Base-by-base conservation (phyloP, 1,284 basidiomycete species). In the Phylloboletellus chloephorus region DNA sequence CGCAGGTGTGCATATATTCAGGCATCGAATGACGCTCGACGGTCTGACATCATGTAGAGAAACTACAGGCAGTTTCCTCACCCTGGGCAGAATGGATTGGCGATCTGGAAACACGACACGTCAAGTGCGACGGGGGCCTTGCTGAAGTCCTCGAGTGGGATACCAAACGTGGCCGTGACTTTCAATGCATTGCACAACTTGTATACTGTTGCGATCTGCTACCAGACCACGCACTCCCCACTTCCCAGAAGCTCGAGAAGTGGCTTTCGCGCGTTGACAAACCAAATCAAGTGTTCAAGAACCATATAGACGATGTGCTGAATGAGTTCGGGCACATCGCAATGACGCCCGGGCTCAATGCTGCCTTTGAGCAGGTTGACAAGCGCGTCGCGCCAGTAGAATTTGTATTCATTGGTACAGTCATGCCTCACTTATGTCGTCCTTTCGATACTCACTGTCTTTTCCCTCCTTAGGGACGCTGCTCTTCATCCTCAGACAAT, bases 341-440 rank as follows among this genome's bases (percentile, higher is more conserved):
- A 1, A 51, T 51, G 15, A 55, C 67, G 11, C 25, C 51, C 0
- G 42, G 47, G 5, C 58, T 72, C 20, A 71, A 70, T 28, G 39
- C 51, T 15, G 72, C 63, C 1, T 80, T 85, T 51, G 64, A 51
- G 17, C 63, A 68, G 16, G 71, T 82, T 15, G 60, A 66, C 37
- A 69, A 72, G 41, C 71, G 78, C n/a, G 67, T 86, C 21, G 77
- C 84, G 0, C 84, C 84, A 2, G 74, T 79, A 8, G 83, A 87
- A 57, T 86, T 87, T 55, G 73, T 83, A 19, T 87, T 82, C 61
- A 76, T 82, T 25, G 82, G 82, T 81, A 50, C 34, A 43, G 16
- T 20, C 38, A 19, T 31, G 23, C 16, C 29, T 33, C 35, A 37
- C 8, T 16, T 6, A 34, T 35, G 22, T 24, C 23, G 12, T 32